Base-by-base conservation (phyloP, 2,329 filamentous ascomycete genomes). In the Balansia obtecta region DNA sequence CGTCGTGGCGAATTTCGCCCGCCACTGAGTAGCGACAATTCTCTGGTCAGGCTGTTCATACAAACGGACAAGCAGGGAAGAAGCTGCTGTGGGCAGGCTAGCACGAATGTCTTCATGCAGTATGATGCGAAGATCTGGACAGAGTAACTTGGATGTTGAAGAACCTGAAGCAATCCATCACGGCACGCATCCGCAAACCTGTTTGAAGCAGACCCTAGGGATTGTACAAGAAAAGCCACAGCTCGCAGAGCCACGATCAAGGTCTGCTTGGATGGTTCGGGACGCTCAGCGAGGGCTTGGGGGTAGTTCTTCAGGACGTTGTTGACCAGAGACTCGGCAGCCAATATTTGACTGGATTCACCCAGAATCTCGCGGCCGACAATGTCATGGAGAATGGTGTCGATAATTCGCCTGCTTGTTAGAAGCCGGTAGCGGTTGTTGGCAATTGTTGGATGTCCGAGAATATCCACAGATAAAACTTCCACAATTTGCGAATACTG, bases 71-170 rank as follows among this genome's bases (percentile, higher is more conserved):
- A 81, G 55, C 89, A 93, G 2, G 88, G 87, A 5, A 97, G 72
- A 6, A 98, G 78, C 62, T 97, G 91, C 57, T 95, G 87, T 4
- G 93, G 93, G 58, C 89, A 96, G 13, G 89, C 89, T 42, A 95
- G 74, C 1, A 95, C 87, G 61, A 97, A 93, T 0, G 79, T 81
- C 58, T 91, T 88, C 58, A 97, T 73, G 61, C 89, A 95, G 53
- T 86, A 80, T 4, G 93, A 88, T 1, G 88, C 84, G 60, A 93
- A 86, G 3, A 97, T 82, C 62, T 98, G 93, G 2, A 98, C 93
- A 4, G 89, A 93, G 66, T 97, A 97, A 67, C 88, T 96, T 0
- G 90, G 88, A 66, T 98, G 93, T 59, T 95, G 88, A 27, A 97
- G 72, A 6, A 95, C 87, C 64, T 96, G 89, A 39, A 97, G 72